Conservation (phyloP, 2,329 filamentous ascomycete genomes). For the Fulvia fulva region DNA sequence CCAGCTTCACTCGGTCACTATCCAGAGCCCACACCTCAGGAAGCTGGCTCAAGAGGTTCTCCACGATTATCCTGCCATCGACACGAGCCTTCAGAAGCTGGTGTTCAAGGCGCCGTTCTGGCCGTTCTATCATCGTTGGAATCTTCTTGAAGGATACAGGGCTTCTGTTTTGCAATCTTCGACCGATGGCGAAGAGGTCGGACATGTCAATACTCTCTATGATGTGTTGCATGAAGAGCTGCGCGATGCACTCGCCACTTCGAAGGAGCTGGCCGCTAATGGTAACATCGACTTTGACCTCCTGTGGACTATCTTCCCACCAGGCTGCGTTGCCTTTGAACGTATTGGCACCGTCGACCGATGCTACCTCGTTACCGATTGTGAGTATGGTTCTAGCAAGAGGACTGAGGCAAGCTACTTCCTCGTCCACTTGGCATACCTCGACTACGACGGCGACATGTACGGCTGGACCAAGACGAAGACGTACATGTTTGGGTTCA, state of each 20-base stretch:
- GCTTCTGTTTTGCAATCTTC: neutral
- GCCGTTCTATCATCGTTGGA: constrained; percentile 64
- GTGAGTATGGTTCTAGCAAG: neutral
- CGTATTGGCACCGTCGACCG: neutral
- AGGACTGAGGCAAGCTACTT: constrained; percentile 8
- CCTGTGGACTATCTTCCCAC: constrained; percentile 34
- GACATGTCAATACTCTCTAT: constrained; percentile 38
- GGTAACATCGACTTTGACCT: constrained; percentile 34
- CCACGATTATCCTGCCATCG: constrained; percentile 57
- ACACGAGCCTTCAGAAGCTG: constrained; percentile 56
- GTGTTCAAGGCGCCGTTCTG: constrained; percentile 54
- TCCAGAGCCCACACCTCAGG: constrained; percentile 62
- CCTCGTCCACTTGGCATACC: constrained; percentile 29
- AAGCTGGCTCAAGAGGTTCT: constrained; percentile 53
- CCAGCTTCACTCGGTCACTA: constrained; percentile 55
- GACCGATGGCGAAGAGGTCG: constrained; percentile 14
- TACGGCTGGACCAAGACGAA: constrained; percentile 28
- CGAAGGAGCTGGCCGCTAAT: constrained; percentile 35
- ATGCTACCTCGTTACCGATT: neutral
- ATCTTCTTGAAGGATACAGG: neutral
- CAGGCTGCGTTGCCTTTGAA: constrained; percentile 29
- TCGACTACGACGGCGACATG: constrained; percentile 38
- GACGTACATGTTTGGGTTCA: neutral
- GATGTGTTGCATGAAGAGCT: constrained; percentile 39
- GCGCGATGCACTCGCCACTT: constrained; percentile 38